Percentiles rank a stretch among this genome's conserved stretches.
These are phyloP conservation scores for Diplosphaera chodatii DNA, from an alignment of 139 green algal species.

Conservation along the genomic window DNA sequence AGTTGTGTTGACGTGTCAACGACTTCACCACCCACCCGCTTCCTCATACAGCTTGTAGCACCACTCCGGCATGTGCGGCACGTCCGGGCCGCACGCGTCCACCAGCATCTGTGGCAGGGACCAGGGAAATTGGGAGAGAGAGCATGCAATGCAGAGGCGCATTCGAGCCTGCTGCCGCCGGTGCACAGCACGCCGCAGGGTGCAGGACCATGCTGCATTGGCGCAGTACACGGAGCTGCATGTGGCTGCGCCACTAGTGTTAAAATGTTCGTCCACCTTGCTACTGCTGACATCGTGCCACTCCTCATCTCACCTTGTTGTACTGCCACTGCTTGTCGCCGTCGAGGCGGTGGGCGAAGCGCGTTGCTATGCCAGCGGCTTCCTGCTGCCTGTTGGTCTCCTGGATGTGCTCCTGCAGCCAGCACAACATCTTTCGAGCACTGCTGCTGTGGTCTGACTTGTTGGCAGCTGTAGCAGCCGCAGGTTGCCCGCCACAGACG, in stretches of 20 bases:
- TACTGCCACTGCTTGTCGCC: slow-evolving; percentile 36
- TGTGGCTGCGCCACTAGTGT: too few relatives aligned
- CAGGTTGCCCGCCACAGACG: too few relatives aligned
- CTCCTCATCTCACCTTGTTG: slow-evolving; percentile 10
- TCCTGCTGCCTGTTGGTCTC: slow-evolving; percentile 6
- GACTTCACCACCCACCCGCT: not conserved
- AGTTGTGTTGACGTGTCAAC: not conserved
- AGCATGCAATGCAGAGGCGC: too few relatives aligned
- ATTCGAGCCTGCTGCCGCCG: too few relatives aligned
- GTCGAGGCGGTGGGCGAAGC: slow-evolving; percentile 34
- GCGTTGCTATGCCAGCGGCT: slow-evolving; percentile 2
- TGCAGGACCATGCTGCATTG: too few relatives aligned
- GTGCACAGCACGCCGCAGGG: too few relatives aligned
- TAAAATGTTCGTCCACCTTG: too few relatives aligned
- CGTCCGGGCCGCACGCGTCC: slow-evolving; percentile 7
- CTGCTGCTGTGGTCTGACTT: too few relatives aligned
- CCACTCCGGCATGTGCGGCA: slow-evolving; percentile 13
- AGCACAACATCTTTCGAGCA: too few relatives aligned
- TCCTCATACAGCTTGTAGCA: slow-evolving; percentile 28
- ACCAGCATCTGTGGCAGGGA: slow-evolving; percentile 15
- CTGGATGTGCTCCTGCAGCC: slow-evolving; percentile 8
- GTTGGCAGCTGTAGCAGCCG: too few relatives aligned
- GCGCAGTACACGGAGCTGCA: too few relatives aligned
- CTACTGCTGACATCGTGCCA: too few relatives aligned
- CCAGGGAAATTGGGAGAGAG: not conserved